These are phyloP conservation scores for Beauveria pseudobassiana DNA, from an alignment of 2,329 filamentous ascomycete genomes.

Conservation along the genomic window DNA sequence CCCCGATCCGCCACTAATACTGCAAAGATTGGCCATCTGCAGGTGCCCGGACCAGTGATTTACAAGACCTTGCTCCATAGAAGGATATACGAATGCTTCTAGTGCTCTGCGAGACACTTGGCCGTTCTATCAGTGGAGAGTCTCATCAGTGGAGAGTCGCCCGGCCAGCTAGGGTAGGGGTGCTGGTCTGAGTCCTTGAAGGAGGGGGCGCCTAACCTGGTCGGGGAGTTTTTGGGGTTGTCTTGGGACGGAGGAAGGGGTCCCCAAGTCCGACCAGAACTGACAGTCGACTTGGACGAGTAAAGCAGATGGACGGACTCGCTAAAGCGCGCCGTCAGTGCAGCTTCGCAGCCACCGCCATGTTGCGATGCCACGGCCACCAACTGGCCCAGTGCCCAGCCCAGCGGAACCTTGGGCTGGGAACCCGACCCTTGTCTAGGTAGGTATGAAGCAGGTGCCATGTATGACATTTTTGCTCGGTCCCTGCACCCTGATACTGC, in stretches of 20 bases:
- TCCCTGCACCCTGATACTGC: background rate
- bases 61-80: background rate
- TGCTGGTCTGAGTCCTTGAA: background rate
- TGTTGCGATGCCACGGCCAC: background rate
- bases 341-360: background rate
- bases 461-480: background rate
- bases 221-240: background rate
- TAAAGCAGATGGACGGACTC: background rate
- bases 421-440: background rate
- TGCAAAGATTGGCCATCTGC: background rate
- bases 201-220: background rate
- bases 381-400: background rate
- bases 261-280: background rate
- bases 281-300: background rate
- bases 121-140: background rate
- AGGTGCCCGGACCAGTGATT: background rate
- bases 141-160: background rate
- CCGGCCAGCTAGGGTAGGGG: background rate
- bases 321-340: background rate
- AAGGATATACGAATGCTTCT: conserved; percentile 3
- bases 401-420: background rate
- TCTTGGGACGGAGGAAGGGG: background rate
- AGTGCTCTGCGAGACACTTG: conserved; percentile 1
- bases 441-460: background rate
- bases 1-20: background rate